Evolutionary conservation across 2,329 filamentous ascomycete species (phyloP), one percentile per base, ranked within the genome.

Genomic region (Trichoderma endophyticum): DNA sequence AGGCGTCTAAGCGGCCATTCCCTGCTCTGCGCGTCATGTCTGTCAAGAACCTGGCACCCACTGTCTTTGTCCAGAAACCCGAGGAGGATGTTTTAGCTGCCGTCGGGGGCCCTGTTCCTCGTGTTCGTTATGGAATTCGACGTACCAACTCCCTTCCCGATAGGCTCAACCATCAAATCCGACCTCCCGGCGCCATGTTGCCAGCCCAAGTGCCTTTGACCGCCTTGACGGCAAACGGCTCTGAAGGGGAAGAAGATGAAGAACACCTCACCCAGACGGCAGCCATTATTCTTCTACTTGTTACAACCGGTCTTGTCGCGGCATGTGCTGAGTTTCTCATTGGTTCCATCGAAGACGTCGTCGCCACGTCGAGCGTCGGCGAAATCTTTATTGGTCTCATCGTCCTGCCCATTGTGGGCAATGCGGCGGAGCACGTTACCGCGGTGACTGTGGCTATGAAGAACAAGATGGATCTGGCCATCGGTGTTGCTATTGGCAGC

Each of bases 391-490:
- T 93, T 68, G 91, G 91, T 74, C 84, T 93, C 15, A 92, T 93
- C 75, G 88, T 93, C 73, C 83, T 93, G 2, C 91, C 91, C 9
- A 91, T 93, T 71, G 90, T 93, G 15, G 91, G 91, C 68, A 93
- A 93, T 75, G 91, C 91, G 0, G 91, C 91, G 0, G 91, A 93
- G 80, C 91, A 93, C 79, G 89, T 92, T 14, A 93, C 91, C 3
- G 90, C 91, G 4, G 87, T 93, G 26, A 90, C 88, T 6, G 91
- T 92, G 8, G 91, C 91, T 0, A 87, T 89, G 81, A 92, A 92
- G 82, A 92, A 93, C 81, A 92, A 93, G 83, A 92, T 93, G 89
- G 91, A 93, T 79, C 82, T 93, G 43, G 90, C 91, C 1, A 92
- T 93, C 69, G 90, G 90, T 74, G 91, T 93, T 24, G 90, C 91